Evolutionary conservation across 768 basidiomycete species (phyloP).

Genomic region (Chalciporus chontae): DNA sequence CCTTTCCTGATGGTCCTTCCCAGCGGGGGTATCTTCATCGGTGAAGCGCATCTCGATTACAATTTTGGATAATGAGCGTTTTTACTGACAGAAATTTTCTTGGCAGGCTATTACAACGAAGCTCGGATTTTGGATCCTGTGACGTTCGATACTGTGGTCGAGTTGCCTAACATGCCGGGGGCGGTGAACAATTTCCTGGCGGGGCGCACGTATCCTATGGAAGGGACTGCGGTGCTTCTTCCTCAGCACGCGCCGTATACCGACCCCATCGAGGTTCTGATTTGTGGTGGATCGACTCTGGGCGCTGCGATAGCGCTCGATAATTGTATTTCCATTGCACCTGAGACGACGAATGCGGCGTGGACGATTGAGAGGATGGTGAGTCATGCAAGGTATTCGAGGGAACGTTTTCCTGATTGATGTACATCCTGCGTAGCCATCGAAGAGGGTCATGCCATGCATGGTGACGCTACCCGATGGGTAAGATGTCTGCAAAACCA

Average conservation of each 20-base stretch:
- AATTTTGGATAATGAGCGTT: too few relatives aligned
- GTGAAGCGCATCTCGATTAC: too few relatives aligned
- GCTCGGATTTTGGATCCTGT: constrained; percentile 69
- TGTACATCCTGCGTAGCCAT: constrained; percentile 42
- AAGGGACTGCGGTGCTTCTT: constrained; percentile 66
- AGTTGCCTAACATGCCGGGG: constrained; percentile 71
- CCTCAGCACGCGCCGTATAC: constrained; percentile 74
- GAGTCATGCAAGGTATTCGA: constrained; percentile 16
- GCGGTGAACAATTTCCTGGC: constrained; percentile 68
- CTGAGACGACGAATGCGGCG: constrained; percentile 55
- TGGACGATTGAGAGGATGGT: constrained; percentile 84
- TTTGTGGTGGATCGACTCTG: constrained; percentile 74
- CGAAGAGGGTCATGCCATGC: constrained; percentile 72
- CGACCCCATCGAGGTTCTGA: constrained; percentile 60
- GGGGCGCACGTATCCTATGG: constrained; percentile 75
- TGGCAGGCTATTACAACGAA: constrained; percentile 77
- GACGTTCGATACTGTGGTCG: constrained; percentile 57
- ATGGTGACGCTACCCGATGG: constrained; percentile 59
- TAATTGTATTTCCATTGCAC: constrained; percentile 68
- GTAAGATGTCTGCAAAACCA: constrained; percentile 5
- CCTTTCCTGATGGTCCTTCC: constrained; percentile 75
- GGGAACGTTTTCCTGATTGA: neutral
- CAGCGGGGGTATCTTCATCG: constrained; percentile 64
- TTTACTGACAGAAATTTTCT: neutral
- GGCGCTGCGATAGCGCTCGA: constrained; percentile 52